Base-by-base conservation (phyloP, 768 basidiomycete genomes). In the Termitomyces sp. region DNA sequence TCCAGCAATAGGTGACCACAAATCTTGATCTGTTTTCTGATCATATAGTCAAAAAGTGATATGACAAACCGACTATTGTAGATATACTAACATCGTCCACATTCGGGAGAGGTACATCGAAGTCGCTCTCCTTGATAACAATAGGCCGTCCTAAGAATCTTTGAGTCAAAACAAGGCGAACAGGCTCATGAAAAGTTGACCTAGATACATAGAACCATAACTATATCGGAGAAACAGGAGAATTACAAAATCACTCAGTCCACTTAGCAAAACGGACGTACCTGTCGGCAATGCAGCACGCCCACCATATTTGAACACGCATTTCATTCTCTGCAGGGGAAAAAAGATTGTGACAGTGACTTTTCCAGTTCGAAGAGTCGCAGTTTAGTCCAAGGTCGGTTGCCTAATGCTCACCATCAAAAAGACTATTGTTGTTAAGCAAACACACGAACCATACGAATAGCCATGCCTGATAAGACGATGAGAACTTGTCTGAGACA, bases 301-400 rank as follows among this genome's bases (percentile, higher is more conserved):
- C 76, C 87, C 88, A 90, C 90, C 90, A 92, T 44, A 90, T 86
- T 62, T 89, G 87, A 51, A 83, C 81, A 60, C 90, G 79, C 5
- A 78, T 81, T 67, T 90, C 87, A 30, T 80, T 84, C 68, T 92
- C 90, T 63, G 83, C 78, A 14, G 72, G 67, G 9, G 81, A 80
- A 62, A 92, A 90, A 36, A 92, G 68, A 56, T 78, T 76, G 48
- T 75, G 78, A 14, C 82, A 83, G 56, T 82, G 75, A 54, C 80
- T 77, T 63, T 84, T 84, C 90, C 91, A 94, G 54, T 79, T 82
- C 26, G 86, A 82, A 4, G 90, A 83, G 62, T 89, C 83, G 30
- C 88, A 87, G 66, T 94, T 90, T 60, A 94, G 73, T 33, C 91
- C 91, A 16, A 93, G 72, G 67, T 94, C 91, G 60, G 86, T 79